Base-by-base conservation (phyloP, 192 early-diverging fungal species). In the Tieghemiomyces parasiticus region DNA sequence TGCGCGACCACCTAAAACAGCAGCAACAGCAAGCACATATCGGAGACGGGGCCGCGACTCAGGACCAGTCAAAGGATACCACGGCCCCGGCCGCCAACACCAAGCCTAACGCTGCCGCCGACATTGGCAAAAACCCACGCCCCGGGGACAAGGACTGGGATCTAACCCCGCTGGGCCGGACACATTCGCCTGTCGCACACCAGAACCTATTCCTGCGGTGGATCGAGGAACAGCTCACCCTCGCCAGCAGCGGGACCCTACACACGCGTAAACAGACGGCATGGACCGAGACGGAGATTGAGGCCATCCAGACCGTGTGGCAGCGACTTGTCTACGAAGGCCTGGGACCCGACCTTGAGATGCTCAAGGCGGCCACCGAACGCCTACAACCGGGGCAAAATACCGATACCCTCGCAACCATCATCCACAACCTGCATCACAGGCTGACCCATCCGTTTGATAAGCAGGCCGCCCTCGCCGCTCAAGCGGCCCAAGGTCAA, bases 241-340 rank as follows among this genome's bases (percentile, higher is more conserved):
- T 42, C 8, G 38, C 38, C 8, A 16, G 38, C 38, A 42, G 38
- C 16, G 38, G 8, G 6, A 42, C 38, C 8, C 8, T 6, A 10
- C 8, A 42, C 8, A 42, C 38, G 8, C 38, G 38, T 16, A 6
- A 16, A 10, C 38, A 42, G 8, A n/a, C n/a, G n/a, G 38, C 38
- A 6, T 42, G 38, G 38, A 42, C 38, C 38, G 16, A 6, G 8
- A 16, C 6, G 16, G 38, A 42, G 16, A 42, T 42, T 42, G 48
- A 50, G n/a, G 48, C 48, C n/a, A 50, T 50, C 26, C 48, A 28
- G 9, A 50, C 48, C 10, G 48, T 50, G 22, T 50, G 48, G 48
- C 48, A 50, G 26, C 48, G 26, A 22, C 48, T 42, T 42, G 38
- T 50, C 48, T 8, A n/a, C 9, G 10, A 50, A 22, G 48, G 26